Percentiles rank a stretch among this genome's conserved stretches.
phyloP scores from a whole-genome alignment of 805 yeast species.

The Lachancea fermentati region DNA sequence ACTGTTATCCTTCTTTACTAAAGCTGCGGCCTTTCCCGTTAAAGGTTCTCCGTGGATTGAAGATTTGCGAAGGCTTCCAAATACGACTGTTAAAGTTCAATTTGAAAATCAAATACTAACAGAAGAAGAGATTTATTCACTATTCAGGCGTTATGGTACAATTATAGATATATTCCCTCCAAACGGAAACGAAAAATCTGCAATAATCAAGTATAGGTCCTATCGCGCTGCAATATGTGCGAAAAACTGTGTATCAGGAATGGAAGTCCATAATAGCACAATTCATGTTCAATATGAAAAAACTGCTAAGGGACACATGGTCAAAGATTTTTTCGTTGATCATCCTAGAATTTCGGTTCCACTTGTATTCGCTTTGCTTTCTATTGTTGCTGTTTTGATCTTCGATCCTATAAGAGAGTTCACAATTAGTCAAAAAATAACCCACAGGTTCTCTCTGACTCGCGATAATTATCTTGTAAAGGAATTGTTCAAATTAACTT shows the following conservation, averaged over 20 bases:
- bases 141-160: slow-evolving; percentile 83
- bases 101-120: slow-evolving; percentile 78
- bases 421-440: slow-evolving; percentile 67
- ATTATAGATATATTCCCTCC: slow-evolving; percentile 69
- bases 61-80: slow-evolving; percentile 77
- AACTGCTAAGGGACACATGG: slow-evolving; percentile 43
- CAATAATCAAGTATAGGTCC: slow-evolving; percentile 50
- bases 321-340: slow-evolving; percentile 54
- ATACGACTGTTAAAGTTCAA: slow-evolving; percentile 52
- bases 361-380: slow-evolving; percentile 64
- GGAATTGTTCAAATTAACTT: slow-evolving; percentile 34
- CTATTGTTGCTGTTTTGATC: slow-evolving; percentile 75
- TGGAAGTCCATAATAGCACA: slow-evolving; percentile 54
- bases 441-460: slow-evolving; percentile 51
- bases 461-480: slow-evolving; percentile 36
- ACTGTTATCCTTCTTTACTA: slow-evolving; percentile 38
- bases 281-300: slow-evolving; percentile 73
- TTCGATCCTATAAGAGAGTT: slow-evolving; percentile 92
- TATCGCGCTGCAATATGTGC: slow-evolving; percentile 76
- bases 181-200: slow-evolving; percentile 41
- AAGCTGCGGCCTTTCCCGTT: slow-evolving; percentile 61
- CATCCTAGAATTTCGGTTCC: slow-evolving; percentile 87
- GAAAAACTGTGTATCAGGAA: slow-evolving; percentile 84
- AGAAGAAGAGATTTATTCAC: slow-evolving; percentile 68
- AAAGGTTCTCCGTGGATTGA: slow-evolving; percentile 96